A percentile compares a stretch with the other conserved stretches of the same genome.
Evolutionary conservation across 2,329 filamentous ascomycete genomes (phyloP).

Genomic region (Dryadomyces quercus-mongolicae): DNA sequence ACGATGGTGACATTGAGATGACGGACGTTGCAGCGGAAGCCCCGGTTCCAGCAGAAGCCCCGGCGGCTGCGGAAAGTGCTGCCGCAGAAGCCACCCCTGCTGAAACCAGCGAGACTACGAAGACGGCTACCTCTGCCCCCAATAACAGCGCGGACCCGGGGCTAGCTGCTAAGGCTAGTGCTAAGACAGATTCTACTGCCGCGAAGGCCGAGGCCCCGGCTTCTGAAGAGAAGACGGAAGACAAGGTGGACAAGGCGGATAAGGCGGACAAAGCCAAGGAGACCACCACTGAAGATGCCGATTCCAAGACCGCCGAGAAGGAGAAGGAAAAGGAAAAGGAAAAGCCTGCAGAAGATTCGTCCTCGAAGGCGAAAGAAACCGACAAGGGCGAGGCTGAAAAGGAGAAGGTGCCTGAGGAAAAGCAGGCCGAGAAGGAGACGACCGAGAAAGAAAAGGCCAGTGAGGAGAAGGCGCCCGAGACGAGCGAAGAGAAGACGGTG

Average conservation of each 20-base stretch:
- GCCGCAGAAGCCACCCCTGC: conserved; percentile 6
- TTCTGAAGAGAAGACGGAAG: neutral
- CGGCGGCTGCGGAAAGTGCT: conserved; percentile 8
- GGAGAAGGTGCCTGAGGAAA: neutral
- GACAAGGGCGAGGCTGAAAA: neutral
- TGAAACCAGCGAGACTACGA: conserved; percentile 2
- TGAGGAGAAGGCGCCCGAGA: conserved; percentile 6
- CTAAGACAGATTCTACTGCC: neutral
- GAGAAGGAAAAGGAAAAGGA: neutral
- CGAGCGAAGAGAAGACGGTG: neutral
- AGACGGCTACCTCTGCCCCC: neutral
- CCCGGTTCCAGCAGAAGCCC: conserved; percentile 12
- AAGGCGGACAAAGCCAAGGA: neutral
- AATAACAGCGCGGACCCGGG: neutral
- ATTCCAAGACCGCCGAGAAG: neutral
- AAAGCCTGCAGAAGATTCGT: neutral
- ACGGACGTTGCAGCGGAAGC: conserved; percentile 1
- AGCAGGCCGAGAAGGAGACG: neutral
- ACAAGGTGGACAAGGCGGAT: neutral
- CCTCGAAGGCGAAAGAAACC: neutral
- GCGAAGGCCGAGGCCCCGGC: neutral
- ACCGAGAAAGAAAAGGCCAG: conserved; percentile 17
- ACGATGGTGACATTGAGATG: conserved; percentile 41
- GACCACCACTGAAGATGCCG: neutral
- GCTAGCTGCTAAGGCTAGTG: neutral